Base-by-base conservation (phyloP, 441 rosid species). In the Erodium trifolium region DNA sequence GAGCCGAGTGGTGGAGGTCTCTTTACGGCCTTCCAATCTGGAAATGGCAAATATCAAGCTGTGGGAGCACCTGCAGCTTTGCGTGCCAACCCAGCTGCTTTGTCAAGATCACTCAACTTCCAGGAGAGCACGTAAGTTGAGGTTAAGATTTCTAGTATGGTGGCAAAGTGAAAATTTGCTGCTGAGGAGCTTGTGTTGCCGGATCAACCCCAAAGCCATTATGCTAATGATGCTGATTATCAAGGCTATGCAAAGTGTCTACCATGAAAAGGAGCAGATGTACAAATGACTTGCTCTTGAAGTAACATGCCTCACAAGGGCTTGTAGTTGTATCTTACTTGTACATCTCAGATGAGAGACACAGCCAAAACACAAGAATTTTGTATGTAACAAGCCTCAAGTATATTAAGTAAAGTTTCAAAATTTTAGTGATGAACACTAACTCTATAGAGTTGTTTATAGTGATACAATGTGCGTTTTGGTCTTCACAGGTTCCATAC, bases 81-180 rank as follows among this genome's bases (percentile, higher is more conserved):
- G 67, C 89, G 73, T 69, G 87, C 82, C 75, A 85, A 87, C 76
- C 92, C 88, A 18, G 88, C 85, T 9, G 89, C 89, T 53, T 65
- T 84, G 77, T 82, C 73, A 71, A 80, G 89, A 60, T 78, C 89
- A 23, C 66, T 78, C 73, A 77, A 80, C 72, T 87, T 87, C 81
- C 84, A 75, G 0, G 88, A 85, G 67, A 79, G 69, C 77, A 74
- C 70, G 45, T 79, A 72, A 55, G 49, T 10, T 13, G 49, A 43
- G 49, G 10, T 43, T 2, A 10, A 43, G 49, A 0, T 11, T 11
- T 41, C 1, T 6, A 11, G 49, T 43, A 2, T 39, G 9, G 45
- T 39, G 45, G 45, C 49, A 43, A 43, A 43, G 10, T 11, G 49
- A 43, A 43, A 43, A 43, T 10, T 43, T 43, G 49, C 13, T 43